Percentiles rank a stretch among this genome's conserved stretches.
Conservation (phyloP, 108 stramenopile species). For the Pseudonitzschia delicatissima region DNA sequence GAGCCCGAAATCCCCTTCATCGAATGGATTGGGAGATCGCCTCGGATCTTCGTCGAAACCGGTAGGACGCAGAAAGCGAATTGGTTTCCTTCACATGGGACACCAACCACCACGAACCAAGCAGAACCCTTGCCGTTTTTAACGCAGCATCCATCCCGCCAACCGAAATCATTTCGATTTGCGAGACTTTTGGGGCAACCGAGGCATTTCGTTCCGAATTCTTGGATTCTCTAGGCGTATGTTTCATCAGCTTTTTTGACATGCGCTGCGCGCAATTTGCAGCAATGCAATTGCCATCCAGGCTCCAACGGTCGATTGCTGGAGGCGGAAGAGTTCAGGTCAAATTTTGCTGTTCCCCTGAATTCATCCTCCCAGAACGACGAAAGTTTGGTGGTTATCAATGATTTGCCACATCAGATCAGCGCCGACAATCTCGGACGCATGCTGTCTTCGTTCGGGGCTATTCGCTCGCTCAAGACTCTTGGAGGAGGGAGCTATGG, state of each 20-base stretch:
- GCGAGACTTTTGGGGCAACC: conserved; percentile 76
- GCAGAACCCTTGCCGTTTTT: conserved; percentile 69
- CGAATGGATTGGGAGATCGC: not conserved
- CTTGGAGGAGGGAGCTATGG: conserved; percentile 39
- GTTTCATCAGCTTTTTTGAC: conserved; percentile 82
- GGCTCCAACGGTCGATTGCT: conserved; percentile 19
- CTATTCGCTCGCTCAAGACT: conserved; percentile 57
- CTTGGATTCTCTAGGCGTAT: conserved; percentile 50
- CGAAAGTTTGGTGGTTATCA: conserved; percentile 73
- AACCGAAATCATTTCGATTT: conserved; percentile 61
- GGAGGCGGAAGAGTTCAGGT: conserved; percentile 46
- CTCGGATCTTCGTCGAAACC: not conserved
- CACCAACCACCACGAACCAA: conserved; percentile 35
- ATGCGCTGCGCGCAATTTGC: conserved; percentile 77
- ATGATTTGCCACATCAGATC: conserved; percentile 58
- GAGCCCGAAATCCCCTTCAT: not conserved
- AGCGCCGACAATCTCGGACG: conserved; percentile 55
- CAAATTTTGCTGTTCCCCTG: conserved; percentile 75
- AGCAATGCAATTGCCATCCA: conserved; percentile 58
- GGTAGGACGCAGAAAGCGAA: conserved; percentile 32
- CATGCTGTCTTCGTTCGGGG: conserved; percentile 72
- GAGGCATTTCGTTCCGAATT: conserved; percentile 80
- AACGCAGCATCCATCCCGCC: conserved; percentile 43
- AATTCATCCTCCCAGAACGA: conserved; percentile 78
- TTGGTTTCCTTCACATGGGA: conserved; percentile 54